Conservation (phyloP, 2,329 filamentous ascomycete species). For the Aspergillus pseudotamarii region DNA sequence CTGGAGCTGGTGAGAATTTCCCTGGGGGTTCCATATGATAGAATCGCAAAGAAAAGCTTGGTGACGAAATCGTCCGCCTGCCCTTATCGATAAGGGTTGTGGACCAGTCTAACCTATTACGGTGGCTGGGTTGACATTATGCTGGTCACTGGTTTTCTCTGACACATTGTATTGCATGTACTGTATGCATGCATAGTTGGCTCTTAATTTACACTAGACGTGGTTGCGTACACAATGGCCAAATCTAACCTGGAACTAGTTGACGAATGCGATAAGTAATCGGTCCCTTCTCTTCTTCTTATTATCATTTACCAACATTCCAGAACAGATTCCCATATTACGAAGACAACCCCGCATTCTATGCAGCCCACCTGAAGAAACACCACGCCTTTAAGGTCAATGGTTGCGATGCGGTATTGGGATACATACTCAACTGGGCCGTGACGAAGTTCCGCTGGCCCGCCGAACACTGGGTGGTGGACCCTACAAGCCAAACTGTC, state of each 20-base stretch:
- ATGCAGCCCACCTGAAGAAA: conserved; percentile 56
- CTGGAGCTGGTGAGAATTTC: conserved; percentile 19
- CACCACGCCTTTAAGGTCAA: conserved; percentile 70
- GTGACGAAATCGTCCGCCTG: conserved; percentile 30
- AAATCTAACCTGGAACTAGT: conserved; percentile 58
- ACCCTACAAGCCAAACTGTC: conserved; percentile 63
- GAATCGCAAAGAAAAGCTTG: conserved; percentile 26
- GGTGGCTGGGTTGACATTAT: not conserved
- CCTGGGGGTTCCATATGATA: conserved; percentile 23
- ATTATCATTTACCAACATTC: conserved; percentile 15
- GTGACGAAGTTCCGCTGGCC: conserved; percentile 50
- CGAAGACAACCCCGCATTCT: conserved; percentile 59
- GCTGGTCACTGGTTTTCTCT: not conserved
- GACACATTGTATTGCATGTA: not conserved
- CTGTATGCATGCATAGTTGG: not conserved
- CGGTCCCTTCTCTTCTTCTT: not conserved
- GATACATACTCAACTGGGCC: conserved; percentile 58
- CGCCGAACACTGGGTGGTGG: conserved; percentile 61
- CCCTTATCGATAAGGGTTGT: conserved; percentile 36
- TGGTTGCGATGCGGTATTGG: conserved; percentile 64
- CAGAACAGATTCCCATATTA: conserved; percentile 75
- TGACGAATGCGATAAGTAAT: conserved; percentile 58
- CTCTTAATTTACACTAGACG: not conserved
- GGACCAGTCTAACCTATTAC: not conserved
- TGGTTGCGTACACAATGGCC: conserved; percentile 25